Evolutionary conservation across 805 yeast genomes (phyloP).

Genomic region (Sugiyamaella marilandica): DNA sequence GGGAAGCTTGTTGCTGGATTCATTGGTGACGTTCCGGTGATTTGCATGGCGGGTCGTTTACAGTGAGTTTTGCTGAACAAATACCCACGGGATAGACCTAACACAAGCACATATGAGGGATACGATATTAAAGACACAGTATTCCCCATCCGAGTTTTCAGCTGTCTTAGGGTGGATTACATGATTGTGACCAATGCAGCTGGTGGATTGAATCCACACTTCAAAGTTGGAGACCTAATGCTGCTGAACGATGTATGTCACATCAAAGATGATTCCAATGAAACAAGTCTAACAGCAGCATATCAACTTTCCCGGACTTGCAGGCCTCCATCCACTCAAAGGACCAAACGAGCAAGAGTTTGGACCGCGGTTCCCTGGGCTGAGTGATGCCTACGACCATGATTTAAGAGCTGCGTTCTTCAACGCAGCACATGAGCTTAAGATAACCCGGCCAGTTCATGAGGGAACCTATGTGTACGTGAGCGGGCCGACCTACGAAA

Average conservation of each 20-base stretch:
- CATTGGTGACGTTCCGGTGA: slow-evolving; percentile 74
- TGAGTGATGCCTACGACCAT: slow-evolving; percentile 84
- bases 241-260: slow-evolving; percentile 56
- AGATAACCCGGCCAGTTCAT: slow-evolving; percentile 54
- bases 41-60: slow-evolving; percentile 90
- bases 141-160: slow-evolving; percentile 77
- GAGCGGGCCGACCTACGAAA: slow-evolving; percentile 92
- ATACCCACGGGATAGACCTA: not conserved
- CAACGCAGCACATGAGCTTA: slow-evolving; percentile 46
- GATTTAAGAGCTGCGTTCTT: slow-evolving; percentile 61
- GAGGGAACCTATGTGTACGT: slow-evolving; percentile 86
- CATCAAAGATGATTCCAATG: not conserved
- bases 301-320: slow-evolving; percentile 83
- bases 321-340: slow-evolving; percentile 80
- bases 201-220: slow-evolving; percentile 72
- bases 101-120: slow-evolving; percentile 69
- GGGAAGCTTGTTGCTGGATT: slow-evolving; percentile 78
- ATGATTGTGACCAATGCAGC: slow-evolving; percentile 88
- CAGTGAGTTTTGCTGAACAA: slow-evolving; percentile 44
- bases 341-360: slow-evolving; percentile 77
- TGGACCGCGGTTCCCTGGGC: slow-evolving; percentile 85
- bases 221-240: slow-evolving; percentile 85
- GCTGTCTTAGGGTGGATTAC: slow-evolving; percentile 52
- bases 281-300: slow-evolving; percentile 38
- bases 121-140: slow-evolving; percentile 76